phyloP scores from a whole-genome alignment of 129 eudicot species.

The Oenanthe sinensis region DNA sequence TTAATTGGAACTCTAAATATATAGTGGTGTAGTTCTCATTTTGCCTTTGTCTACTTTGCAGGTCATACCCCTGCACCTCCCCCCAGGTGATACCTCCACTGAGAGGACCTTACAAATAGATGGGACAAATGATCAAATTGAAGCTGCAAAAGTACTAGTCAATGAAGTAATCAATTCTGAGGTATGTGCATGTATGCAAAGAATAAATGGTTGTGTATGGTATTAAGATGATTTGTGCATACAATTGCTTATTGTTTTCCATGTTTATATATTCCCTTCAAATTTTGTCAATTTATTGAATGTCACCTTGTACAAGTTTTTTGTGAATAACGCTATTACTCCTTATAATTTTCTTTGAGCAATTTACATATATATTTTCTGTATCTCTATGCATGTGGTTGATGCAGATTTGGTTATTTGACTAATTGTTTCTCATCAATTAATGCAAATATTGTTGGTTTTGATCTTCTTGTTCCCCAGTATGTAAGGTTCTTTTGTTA shows the following conservation, averaged over 20 bases:
- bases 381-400: background rate
- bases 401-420: background rate
- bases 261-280: background rate
- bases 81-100: constrained; percentile 71
- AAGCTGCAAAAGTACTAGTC: constrained; percentile 85
- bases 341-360: background rate
- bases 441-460: background rate
- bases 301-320: background rate
- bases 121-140: constrained; percentile 83
- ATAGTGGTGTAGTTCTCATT: background rate
- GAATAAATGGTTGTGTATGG: background rate
- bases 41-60: constrained; percentile 9
- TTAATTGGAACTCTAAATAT: background rate
- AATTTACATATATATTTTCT: background rate
- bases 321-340: background rate
- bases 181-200: constrained; percentile 52
- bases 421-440: background rate
- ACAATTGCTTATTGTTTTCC: background rate
- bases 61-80: constrained; percentile 92
- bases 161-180: constrained; percentile 71
- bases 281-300: background rate
- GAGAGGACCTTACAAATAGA: constrained; percentile 92
- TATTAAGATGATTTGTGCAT: background rate
- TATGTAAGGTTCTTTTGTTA: background rate
- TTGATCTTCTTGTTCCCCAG: background rate